Conservation (phyloP, 2,329 filamentous ascomycete genomes). For the Tolypocladium album region DNA sequence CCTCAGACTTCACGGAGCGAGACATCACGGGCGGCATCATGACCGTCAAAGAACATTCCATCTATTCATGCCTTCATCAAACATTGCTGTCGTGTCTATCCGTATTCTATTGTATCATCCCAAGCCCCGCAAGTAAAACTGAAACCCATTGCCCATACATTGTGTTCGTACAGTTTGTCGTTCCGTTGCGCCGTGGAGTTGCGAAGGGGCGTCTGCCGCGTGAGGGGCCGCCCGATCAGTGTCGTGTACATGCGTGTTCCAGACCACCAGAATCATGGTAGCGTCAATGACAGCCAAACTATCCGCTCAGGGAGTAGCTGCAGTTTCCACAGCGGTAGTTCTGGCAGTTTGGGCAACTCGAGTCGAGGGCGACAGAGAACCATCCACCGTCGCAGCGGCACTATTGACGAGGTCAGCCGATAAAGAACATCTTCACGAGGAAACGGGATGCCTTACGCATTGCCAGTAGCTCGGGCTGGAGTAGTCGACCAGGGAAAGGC, state of each 20-base stretch:
- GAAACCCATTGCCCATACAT: background rate
- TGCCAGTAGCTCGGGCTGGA: slow-evolving; percentile 2
- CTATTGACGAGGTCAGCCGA: slow-evolving; percentile 2
- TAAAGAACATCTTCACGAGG: background rate
- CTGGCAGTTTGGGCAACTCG: slow-evolving; percentile 10
- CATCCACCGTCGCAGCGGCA: slow-evolving; percentile 10
- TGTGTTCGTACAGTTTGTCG: background rate
- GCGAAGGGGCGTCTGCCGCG: background rate
- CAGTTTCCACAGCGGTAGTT: slow-evolving; percentile 10
- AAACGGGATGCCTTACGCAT: slow-evolving; percentile 6
- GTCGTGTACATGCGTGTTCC: background rate
- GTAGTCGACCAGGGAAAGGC: background rate
- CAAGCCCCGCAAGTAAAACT: background rate
- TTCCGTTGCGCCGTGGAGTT: slow-evolving; percentile 1
- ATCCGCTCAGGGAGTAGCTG: slow-evolving; percentile 6
- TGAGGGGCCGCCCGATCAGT: background rate
- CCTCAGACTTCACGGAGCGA: background rate
- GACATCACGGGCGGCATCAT: background rate
- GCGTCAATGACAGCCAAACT: background rate
- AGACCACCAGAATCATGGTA: background rate
- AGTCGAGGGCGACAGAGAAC: slow-evolving; percentile 9
- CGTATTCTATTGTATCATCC: background rate
- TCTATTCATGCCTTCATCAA: background rate
- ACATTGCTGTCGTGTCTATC: slow-evolving; percentile 3
- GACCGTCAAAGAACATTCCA: too few species aligned